Base-by-base conservation (phyloP, 176 grass and related monocot species). In the Metroxylon sagu region DNA sequence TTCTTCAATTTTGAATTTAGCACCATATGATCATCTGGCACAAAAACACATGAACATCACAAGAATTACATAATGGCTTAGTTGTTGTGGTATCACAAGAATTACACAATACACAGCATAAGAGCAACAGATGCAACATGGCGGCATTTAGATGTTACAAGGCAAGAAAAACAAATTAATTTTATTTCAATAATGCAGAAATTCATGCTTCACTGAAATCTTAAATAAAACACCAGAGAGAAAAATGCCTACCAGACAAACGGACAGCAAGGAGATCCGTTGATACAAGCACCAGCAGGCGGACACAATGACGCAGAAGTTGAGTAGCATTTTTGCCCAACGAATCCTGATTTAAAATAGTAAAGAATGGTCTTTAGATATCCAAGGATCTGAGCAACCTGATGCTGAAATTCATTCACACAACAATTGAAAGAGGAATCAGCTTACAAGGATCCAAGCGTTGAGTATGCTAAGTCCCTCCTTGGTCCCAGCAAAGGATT, bases 361-460 rank as follows among this genome's bases (percentile, higher is more conserved):
- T 50, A 64, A 61, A 62, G 52, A 17, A 12, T 4, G 8, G 35
- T 43, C 8, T 43, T 43, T 10, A 43, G 8, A 43, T 43, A 43
- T 43, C 12, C 35, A 43, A 43, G 10, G 35, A 43, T 14, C 35
- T 43, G 8, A 43, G 35, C 12, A 43, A 43, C 35, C 35, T 43
- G 35, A 43, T 43, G 14, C 35, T 43, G 35, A 43, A 16, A 56
- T 73, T 61, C 54, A 53, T 59, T 56, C 43, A 74, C 52, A 48
- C 62, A 51, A 67, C 26, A 29, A 27, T 58, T 76, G 71, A 25
- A 59, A 2, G 27, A 61, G 66, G 16, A 29, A 28, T 56, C 30
- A 72, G 78, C 84, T 88, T 85, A 98, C 93, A 78, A 98, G 93
- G 56, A 98, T 92, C 93, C 93, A 98, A 60, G 79, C 85, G 60